These are phyloP conservation scores for Aspergillus nomiae DNA, from an alignment of 2,329 filamentous ascomycete species.

Conservation along the genomic window DNA sequence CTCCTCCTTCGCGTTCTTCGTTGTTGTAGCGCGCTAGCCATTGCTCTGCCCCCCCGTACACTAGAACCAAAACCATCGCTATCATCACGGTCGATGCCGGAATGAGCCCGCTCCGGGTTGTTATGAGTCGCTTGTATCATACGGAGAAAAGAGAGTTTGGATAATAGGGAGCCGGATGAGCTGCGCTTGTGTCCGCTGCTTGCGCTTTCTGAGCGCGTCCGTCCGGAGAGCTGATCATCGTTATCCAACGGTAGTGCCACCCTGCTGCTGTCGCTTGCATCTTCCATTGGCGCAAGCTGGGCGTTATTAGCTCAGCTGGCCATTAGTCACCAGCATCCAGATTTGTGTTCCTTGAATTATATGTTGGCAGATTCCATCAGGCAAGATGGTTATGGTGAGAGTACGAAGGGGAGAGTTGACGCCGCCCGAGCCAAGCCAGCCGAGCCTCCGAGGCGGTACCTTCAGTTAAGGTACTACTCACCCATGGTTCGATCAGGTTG, in stretches of 20 bases:
- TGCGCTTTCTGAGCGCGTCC: constrained; percentile 36
- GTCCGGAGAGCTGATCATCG: constrained; percentile 26
- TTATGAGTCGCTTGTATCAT: constrained; percentile 42
- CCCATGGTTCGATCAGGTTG: not conserved
- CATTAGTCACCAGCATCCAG: constrained; percentile 25
- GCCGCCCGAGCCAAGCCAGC: not conserved
- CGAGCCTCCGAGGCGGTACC: not conserved
- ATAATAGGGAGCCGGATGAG: constrained; percentile 66
- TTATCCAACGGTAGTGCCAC: constrained; percentile 30
- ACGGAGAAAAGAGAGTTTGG: constrained; percentile 70
- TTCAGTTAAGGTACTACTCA: not conserved
- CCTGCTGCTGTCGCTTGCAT: constrained; percentile 31
- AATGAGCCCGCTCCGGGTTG: constrained; percentile 31
- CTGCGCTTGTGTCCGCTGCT: constrained; percentile 53
- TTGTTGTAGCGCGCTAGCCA: constrained; percentile 52
- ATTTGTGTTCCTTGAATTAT: constrained; percentile 13
- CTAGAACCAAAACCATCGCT: constrained; percentile 31
- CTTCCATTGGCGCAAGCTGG: constrained; percentile 37
- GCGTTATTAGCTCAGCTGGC: constrained; percentile 21
- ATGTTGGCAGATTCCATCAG: not conserved
- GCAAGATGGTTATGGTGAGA: not conserved
- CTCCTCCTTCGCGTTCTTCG: constrained; percentile 69
- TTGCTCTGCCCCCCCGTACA: constrained; percentile 50
- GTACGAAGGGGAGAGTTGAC: not conserved
- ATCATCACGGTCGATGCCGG: constrained; percentile 27